Evolutionary conservation across 805 yeast genomes (phyloP).

Genomic region (Candida nemodendra): DNA sequence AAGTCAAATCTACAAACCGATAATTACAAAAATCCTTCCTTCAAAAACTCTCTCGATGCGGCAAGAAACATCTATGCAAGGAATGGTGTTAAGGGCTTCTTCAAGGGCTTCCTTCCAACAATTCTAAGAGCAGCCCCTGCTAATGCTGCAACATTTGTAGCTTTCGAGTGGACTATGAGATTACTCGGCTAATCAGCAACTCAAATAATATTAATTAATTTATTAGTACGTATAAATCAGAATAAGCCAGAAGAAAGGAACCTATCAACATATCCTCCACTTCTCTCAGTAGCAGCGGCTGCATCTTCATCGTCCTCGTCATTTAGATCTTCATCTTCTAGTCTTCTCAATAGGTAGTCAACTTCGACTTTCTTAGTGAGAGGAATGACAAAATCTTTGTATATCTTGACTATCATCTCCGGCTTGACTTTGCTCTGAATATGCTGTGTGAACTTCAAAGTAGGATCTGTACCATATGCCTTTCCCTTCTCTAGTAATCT

Average conservation of each 20-base stretch:
- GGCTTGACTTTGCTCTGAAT: conserved; percentile 76
- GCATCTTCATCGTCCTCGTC: conserved; percentile 30
- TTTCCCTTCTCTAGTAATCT: conserved; percentile 79
- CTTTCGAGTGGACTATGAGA: conserved; percentile 89
- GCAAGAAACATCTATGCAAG: conserved; percentile 48
- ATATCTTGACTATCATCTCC: conserved; percentile 76
- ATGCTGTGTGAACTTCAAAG: conserved; percentile 64
- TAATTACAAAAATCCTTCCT: conserved; percentile 56
- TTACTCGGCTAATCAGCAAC: conserved; percentile 33
- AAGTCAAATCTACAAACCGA: conserved; percentile 88
- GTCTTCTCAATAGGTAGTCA: conserved; percentile 80
- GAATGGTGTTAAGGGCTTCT: conserved; percentile 76
- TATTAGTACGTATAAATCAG: conserved; percentile 10
- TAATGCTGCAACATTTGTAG: conserved; percentile 93
- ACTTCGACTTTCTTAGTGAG: conserved; percentile 94
- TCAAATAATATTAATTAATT: conserved; percentile 1
- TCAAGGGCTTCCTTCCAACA: conserved; percentile 90
- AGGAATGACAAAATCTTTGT: conserved; percentile 87
- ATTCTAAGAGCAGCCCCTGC: conserved; percentile 97
- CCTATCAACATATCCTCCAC: conserved; percentile 23
- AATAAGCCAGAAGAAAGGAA: conserved; percentile 24
- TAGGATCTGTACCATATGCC: conserved; percentile 87
- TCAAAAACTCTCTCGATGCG: conserved; percentile 59
- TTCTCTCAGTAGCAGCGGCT: conserved; percentile 13
- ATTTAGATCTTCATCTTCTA: conserved; percentile 49